Conservation (phyloP, 495 filamentous ascomycete genomes). For the Penicillium diatomitis region DNA sequence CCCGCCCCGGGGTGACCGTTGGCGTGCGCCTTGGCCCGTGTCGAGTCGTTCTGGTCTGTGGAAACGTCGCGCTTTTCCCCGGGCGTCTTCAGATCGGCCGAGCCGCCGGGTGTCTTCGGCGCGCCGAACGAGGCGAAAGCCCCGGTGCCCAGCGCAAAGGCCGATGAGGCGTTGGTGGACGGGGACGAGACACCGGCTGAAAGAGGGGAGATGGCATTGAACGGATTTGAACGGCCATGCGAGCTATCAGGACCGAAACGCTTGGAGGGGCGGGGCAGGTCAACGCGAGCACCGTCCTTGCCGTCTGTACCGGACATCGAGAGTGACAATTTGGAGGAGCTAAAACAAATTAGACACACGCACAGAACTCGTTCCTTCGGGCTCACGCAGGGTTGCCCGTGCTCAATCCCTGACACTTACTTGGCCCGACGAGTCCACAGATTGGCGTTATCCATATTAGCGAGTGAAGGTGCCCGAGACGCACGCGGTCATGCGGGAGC, state of each 20-base stretch:
- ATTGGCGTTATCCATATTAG: slow-evolving; percentile 55
- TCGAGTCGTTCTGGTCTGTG: slow-evolving; percentile 48
- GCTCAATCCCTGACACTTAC: slow-evolving; percentile 43
- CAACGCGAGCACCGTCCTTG: slow-evolving; percentile 53
- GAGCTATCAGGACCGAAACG: slow-evolving; percentile 70
- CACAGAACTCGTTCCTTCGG: background rate
- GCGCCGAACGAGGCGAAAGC: slow-evolving; percentile 96
- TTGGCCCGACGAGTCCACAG: slow-evolving; percentile 91
- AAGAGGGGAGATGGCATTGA: slow-evolving; percentile 68
- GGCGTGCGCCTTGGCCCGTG: slow-evolving; percentile 31
- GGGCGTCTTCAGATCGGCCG: slow-evolving; percentile 64
- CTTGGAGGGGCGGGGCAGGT: slow-evolving; percentile 60
- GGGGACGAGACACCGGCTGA: slow-evolving; percentile 71
- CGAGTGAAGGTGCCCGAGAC: slow-evolving; percentile 32
- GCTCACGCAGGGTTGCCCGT: background rate
- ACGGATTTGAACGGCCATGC: slow-evolving; percentile 76
- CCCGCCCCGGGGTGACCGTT: slow-evolving; percentile 32
- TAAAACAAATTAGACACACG: slow-evolving; percentile 19
- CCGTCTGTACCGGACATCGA: slow-evolving; percentile 57
- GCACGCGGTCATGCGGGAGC: slow-evolving; percentile 34
- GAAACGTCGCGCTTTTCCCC: slow-evolving; percentile 56
- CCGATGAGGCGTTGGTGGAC: slow-evolving; percentile 76
- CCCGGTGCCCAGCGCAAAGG: slow-evolving; percentile 88
- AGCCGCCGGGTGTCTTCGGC: slow-evolving; percentile 77
- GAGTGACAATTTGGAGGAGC: slow-evolving; percentile 82